A percentile compares a stretch with the other conserved stretches of the same genome.
These are phyloP conservation scores for Manihot esculenta DNA, from an alignment of 441 rosid species.

Conservation along the genomic window DNA sequence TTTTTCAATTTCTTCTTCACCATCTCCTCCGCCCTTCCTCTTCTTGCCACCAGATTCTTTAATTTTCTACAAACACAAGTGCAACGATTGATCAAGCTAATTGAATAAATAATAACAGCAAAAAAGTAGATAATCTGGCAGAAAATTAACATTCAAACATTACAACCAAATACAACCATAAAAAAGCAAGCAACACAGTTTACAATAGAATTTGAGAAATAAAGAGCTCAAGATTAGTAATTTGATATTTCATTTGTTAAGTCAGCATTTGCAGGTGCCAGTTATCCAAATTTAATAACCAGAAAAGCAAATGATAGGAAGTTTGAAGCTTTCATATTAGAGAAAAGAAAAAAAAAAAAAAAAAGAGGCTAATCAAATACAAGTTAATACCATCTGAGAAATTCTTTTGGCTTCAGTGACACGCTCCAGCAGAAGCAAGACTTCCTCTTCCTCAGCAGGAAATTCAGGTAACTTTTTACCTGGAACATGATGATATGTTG, in stretches of 20 bases:
- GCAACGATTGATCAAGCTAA: neutral
- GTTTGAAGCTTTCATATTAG: too few relatives aligned
- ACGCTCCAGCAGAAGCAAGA: slow-evolving; percentile 64
- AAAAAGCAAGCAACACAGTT: too few relatives aligned
- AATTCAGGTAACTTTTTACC: slow-evolving; percentile 70
- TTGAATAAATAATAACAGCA: neutral
- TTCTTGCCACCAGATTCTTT: slow-evolving; percentile 51
- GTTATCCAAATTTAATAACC: neutral
- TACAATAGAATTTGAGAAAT: too few relatives aligned
- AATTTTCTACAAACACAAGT: slow-evolving; percentile 42
- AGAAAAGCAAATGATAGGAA: neutral
- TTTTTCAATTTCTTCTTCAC: slow-evolving; percentile 59
- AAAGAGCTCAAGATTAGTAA: too few relatives aligned
- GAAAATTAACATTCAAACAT: too few relatives aligned
- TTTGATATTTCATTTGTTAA: too few relatives aligned
- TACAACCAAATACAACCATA: too few relatives aligned
- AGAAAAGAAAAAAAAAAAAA: neutral
- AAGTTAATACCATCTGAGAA: slow-evolving; percentile 50
- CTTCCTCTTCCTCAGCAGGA: slow-evolving; percentile 81
- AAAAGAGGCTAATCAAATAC: too few relatives aligned
- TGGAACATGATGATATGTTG: slow-evolving; percentile 28
- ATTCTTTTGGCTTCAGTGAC: slow-evolving; percentile 77
- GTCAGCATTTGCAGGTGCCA: too few relatives aligned
- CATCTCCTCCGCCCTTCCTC: slow-evolving; percentile 49
- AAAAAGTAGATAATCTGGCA: too few relatives aligned